phyloP scores from a whole-genome alignment of 306 rosid genomes.

The Hippophae gyantsensis region DNA sequence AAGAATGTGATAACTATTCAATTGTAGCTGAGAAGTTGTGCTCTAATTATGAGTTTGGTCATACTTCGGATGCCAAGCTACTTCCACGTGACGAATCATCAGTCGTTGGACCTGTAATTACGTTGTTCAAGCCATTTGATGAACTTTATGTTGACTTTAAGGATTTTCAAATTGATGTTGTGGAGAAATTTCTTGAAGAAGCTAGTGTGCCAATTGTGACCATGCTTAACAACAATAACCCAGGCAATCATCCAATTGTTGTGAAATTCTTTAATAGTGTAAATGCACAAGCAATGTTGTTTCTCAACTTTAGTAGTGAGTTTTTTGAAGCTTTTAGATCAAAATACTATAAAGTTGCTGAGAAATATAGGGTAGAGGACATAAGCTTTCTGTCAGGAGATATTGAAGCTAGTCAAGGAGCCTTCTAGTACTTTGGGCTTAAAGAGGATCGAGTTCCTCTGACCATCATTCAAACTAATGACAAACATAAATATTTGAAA shows the following conservation, averaged over 20 bases:
- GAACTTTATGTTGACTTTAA: slow-evolving; percentile 70
- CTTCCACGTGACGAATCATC: slow-evolving; percentile 86
- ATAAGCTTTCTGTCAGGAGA: no score
- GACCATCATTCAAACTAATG: slow-evolving; percentile 52
- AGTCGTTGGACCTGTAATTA: slow-evolving; percentile 57
- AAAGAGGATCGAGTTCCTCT: slow-evolving; percentile 35
- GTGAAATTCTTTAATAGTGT: no score
- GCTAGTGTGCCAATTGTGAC: slow-evolving; percentile 32
- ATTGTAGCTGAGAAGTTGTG: slow-evolving; percentile 72
- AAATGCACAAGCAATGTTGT: no score
- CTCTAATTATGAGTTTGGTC: slow-evolving; percentile 72
- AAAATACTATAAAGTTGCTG: no score
- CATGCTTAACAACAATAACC: no score
- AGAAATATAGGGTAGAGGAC: no score
- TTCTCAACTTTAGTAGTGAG: no score
- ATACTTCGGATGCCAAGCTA: slow-evolving; percentile 65
- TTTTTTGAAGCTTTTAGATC: no score
- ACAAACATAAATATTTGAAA: slow-evolving; percentile 59
- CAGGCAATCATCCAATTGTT: no score
- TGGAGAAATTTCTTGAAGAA: slow-evolving; percentile 67
- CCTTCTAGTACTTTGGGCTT: no score
- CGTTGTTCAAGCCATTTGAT: slow-evolving; percentile 88
- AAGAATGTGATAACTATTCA: slow-evolving; percentile 38
- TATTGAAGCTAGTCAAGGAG: no score
- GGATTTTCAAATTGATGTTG: slow-evolving; percentile 66